A percentile compares a stretch with the other conserved stretches of the same genome.
Conservation (phyloP, 306 rosid species). For the Trichosanthes truncata region DNA sequence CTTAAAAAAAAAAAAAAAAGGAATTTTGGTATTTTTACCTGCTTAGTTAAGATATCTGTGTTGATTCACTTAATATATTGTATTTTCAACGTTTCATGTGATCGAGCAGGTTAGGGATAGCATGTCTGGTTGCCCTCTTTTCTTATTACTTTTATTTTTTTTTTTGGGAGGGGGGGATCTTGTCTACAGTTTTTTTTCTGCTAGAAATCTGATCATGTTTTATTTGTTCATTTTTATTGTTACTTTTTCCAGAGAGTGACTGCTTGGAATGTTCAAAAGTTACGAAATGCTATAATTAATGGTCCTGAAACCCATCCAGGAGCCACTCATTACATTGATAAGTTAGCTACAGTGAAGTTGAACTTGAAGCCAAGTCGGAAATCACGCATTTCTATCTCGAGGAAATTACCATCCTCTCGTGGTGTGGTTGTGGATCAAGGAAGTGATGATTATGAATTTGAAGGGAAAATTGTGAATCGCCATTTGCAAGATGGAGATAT, state of each 20-base stretch:
- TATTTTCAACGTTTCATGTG: too few species aligned
- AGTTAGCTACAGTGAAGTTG: constrained; percentile 23
- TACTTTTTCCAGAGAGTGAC: constrained; percentile 57
- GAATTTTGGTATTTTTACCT: background rate
- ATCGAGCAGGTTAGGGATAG: too few species aligned
- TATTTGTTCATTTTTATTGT: constrained; percentile 5
- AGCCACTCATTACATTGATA: constrained; percentile 73
- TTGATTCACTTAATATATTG: too few species aligned
- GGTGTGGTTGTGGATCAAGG: constrained; percentile 60
- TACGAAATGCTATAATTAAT: constrained; percentile 60
- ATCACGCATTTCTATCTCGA: constrained; percentile 36
- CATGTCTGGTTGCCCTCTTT: too few species aligned
- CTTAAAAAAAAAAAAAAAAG: background rate
- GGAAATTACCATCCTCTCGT: constrained; percentile 67
- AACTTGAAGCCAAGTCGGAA: constrained; percentile 33
- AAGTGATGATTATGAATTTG: constrained; percentile 51
- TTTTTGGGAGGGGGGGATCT: too few species aligned
- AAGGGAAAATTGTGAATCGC: constrained; percentile 79
- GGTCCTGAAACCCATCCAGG: constrained; percentile 88
- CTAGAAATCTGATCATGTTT: constrained; percentile 9
- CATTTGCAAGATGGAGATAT: constrained; percentile 92
- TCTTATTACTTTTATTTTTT: too few species aligned
- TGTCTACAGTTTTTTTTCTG: too few species aligned
- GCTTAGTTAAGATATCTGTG: background rate
- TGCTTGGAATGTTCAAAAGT: constrained; percentile 64